Evolutionary conservation across 2,329 filamentous ascomycete species (phyloP).

Genomic region (Trichoderma sp.): DNA sequence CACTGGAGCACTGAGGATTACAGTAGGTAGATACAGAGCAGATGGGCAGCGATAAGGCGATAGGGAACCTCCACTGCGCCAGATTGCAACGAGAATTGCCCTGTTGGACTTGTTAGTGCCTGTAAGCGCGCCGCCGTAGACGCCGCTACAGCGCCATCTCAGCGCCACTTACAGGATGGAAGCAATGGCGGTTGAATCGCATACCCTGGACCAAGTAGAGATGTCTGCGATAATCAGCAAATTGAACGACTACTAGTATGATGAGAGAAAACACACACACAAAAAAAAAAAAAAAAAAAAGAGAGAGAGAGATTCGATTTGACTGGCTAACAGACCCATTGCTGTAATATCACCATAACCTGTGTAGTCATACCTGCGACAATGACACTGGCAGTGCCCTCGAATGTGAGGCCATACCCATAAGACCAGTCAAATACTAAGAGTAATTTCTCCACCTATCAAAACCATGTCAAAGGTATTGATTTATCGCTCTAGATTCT

Average conservation of each 20-base stretch:
- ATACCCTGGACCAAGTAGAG: background rate
- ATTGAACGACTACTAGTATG: background rate
- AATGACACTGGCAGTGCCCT: background rate
- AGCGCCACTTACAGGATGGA: background rate
- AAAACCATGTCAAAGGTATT: background rate
- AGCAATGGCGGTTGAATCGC: background rate
- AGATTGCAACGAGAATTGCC: background rate
- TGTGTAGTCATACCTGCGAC: background rate
- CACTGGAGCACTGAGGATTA: background rate
- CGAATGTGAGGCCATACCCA: background rate
- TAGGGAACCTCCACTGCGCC: no score
- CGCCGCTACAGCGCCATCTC: background rate
- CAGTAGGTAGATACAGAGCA: no score
- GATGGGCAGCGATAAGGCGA: background rate
- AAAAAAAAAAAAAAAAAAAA: no score
- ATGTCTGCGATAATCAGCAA: background rate
- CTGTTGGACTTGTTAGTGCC: background rate
- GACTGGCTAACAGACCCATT: background rate
- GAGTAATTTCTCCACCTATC: background rate
- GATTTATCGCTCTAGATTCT: background rate
- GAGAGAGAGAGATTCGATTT: background rate
- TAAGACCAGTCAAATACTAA: background rate
- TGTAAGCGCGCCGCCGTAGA: background rate
- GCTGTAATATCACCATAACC: background rate
- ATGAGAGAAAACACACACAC: no score